Base-by-base conservation (phyloP, 2,329 filamentous ascomycete genomes). In the Whalleya microplaca region DNA sequence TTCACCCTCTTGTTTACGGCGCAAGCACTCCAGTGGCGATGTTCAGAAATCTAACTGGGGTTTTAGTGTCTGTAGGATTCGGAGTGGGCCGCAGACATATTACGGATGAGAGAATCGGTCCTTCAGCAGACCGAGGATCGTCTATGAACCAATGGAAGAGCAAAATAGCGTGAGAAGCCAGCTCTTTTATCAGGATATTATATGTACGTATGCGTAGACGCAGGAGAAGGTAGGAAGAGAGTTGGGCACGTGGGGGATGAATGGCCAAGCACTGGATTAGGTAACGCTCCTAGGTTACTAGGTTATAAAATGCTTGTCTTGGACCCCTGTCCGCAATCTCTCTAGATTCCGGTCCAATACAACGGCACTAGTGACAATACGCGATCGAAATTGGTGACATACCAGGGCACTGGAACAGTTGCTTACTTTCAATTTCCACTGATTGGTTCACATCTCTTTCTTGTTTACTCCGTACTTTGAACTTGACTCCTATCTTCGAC, bases 251-350 rank as follows among this genome's bases (percentile, higher is more conserved):
- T 62, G 59, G 44, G 27, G 9, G 18, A 51, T 51, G 37, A 52
- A 55, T 43, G 59, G 57, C 49, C 52, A 60, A 60, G 57, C 44
- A 54, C 54, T 60, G 57, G 54, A n/a, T n/a, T n/a, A n/a, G 32
- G 45, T 47, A 14, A 40, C 32, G 51, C 29, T 19, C 14, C 21
- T 16, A 41, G 37, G 48, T n/a, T n/a, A 20, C 29, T 40, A 41
- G 42, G 52, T 49, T 43, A 52, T 29, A n/a, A 47, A 41, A 51
- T 51, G 27, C 53, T 48, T 56, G 43, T 51, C 20, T 18, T 27
- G 29, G 16, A 27, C 23, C 23, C 32, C 32, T 37, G 32, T 37
- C 32, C 9, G 32, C 32, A 37, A 3, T 37, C 32, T 3, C 14
- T 6, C 9, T 12, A 37, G 14, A 6, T 16, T 27, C 23, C 23